Base-by-base conservation (phyloP, 2,329 filamentous ascomycete species). In the Phialophora chinensis region DNA sequence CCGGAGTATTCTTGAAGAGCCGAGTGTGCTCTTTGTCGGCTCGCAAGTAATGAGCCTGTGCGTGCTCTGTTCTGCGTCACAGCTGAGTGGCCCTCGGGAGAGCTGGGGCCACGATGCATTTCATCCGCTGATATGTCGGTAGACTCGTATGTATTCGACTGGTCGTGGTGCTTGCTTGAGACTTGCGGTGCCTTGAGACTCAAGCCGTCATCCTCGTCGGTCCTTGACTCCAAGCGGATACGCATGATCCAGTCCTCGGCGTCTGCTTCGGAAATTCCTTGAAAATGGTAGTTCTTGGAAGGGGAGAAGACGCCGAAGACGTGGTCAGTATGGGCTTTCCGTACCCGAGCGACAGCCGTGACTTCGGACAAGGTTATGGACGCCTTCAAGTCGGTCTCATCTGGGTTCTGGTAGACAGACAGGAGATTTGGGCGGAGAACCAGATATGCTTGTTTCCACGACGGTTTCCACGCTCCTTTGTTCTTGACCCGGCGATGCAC, bases 251-350 rank as follows among this genome's bases (percentile, higher is more conserved):
- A 99, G 74, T 91, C 88, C 68, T 91, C 86, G 5, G 92, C 91
- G 69, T 97, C 93, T 66, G 87, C 82, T 59, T 88, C 86, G 3
- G 86, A 90, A 35, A 83, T 77, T 0, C 92, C 93, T 77, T 96
- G 91, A 66, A 99, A 88, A 74, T 97, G 93, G 79, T 90, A 97
- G 80, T 97, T 98, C 71, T 90, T 90, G 17, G 93, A 90, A 0
- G 93, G 91, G 0, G 93, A 94, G 79, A 97, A 99, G 54, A 98
- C 85, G 23, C 91, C 95, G 76, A 99, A 98, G 67, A 97, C 87
- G 76, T 97, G 88, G 60, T 92, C 87, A 66, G 91, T 90, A 76
- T 91, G 93, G 68, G 93, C 89, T 78, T 96, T 97, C 74, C 91
- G 93, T 70, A 98, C 88, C 66, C 91, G 87, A 1, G 93, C 91